phyloP scores from a whole-genome alignment of 108 stramenopile genomes.

The Seminavis robusta region DNA sequence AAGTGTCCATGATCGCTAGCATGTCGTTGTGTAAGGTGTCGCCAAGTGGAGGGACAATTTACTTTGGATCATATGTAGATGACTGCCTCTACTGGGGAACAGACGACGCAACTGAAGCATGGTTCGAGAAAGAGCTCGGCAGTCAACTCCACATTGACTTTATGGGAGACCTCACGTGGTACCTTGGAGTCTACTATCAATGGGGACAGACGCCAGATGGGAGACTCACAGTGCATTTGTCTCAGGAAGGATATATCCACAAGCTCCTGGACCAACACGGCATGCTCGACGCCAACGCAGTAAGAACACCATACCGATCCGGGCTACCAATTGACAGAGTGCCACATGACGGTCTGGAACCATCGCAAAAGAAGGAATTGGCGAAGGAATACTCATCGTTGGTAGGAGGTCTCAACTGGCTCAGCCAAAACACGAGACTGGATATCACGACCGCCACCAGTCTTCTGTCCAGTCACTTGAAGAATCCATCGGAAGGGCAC shows the following conservation, averaged over 20 bases:
- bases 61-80: not conserved
- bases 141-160: not conserved
- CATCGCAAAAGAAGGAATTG: not conserved
- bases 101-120: not conserved
- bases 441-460: not conserved
- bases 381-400: not conserved
- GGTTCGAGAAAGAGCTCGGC: not conserved
- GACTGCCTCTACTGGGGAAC: not conserved
- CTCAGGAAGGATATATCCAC: slow-evolving; percentile 20
- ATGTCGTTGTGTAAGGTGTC: not conserved
- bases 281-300: not conserved
- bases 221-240: slow-evolving; percentile 14
- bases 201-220: slow-evolving; percentile 3
- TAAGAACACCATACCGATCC: slow-evolving; percentile 21
- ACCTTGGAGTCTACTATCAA: slow-evolving; percentile 15
- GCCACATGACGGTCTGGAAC: not conserved
- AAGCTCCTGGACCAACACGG: slow-evolving; percentile 9
- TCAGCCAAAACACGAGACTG: not conserved
- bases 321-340: slow-evolving; percentile 20
- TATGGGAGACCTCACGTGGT: slow-evolving; percentile 1
- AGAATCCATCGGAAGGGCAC: no score
- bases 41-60: not conserved
- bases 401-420: slow-evolving; percentile 1
- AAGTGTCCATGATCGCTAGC: slow-evolving; percentile 6
- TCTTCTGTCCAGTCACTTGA: not conserved